Evolutionary conservation across 768 basidiomycete species (phyloP), one percentile per base, ranked within the genome.

Genomic region (Cytidiella melzeri): DNA sequence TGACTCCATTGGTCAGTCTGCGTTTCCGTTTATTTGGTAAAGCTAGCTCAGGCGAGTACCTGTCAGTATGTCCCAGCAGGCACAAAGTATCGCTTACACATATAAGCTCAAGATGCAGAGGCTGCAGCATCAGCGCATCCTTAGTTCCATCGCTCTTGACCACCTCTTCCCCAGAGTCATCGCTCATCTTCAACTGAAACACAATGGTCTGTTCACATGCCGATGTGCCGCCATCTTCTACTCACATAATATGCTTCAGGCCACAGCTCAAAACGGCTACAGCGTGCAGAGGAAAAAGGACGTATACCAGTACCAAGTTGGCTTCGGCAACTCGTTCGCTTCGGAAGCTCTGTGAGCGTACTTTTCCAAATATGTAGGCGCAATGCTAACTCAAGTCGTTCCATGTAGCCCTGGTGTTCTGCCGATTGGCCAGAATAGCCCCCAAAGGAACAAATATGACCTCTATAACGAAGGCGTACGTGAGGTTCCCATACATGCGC

Each of bases 381-480:
- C 24, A 21, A 26, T 40, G 42, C 6, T 25, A 19, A 30, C 18
- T 28, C 30, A n/a, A 28, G 39, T 36, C 25, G 6, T 10, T 20
- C n/a, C 37, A 9, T 40, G 3, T 40, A 81, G 80, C 36, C 80
- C 81, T 1, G 77, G 74, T 2, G 69, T 71, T 3, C 72, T 85
- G 0, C 83, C 83, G 0, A 46, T 68, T n/a, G 82, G 67, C 0
- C 83, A 83, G 65, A 82, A 83, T 57, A 74, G 63, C 49, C 81
- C 82, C 0, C 82, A 84, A 66, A 78, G 75, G 56, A 67, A 67
- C 64, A 82, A 80, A 57, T 83, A 81, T 60, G 80, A 74, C 48
- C 64, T 84, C 5, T 84, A 84, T 57, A 70, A 73, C 1, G 81
- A 84, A 60, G 73, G 71, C 54, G 80, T 81, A 47, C 51, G 73